Evolutionary conservation across 2,329 filamentous ascomycete genomes (phyloP).

Genomic region (Apiospora rasikravindrae): DNA sequence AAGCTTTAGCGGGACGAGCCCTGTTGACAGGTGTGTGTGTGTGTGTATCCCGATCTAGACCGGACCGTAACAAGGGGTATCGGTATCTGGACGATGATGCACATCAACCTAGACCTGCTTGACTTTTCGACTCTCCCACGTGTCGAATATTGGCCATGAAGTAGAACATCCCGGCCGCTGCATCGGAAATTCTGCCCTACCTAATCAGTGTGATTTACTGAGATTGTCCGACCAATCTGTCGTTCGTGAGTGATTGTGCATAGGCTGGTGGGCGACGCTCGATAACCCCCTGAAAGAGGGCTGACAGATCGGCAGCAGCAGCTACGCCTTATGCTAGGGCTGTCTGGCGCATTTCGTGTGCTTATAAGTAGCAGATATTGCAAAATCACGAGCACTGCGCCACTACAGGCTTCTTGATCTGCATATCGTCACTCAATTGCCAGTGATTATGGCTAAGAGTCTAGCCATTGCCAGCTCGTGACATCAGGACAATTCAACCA

Average conservation of each 20-base stretch:
- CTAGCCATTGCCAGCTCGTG: neutral
- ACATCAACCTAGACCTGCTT: neutral
- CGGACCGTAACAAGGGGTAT: neutral
- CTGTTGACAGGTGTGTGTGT: neutral
- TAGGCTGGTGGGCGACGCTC: neutral
- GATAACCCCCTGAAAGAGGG: neutral
- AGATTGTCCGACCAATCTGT: neutral
- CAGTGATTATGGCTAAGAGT: neutral
- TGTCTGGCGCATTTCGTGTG: neutral
- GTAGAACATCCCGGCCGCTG: no score
- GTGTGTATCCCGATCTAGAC: neutral
- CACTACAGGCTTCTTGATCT: neutral
- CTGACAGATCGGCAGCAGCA: neutral
- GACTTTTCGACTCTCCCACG: neutral
- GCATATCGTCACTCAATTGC: neutral
- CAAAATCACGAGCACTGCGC: neutral
- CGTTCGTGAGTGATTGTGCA: neutral
- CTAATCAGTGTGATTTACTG: neutral
- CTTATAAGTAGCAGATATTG: neutral
- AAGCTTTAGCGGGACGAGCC: conserved; percentile 19
- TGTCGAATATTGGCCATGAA: neutral
- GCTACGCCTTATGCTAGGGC: neutral
- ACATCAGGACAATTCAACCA: neutral
- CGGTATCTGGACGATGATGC: neutral
- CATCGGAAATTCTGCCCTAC: neutral